Evolutionary conservation across 768 basidiomycete genomes (phyloP).

Genomic region (Dictyophora rubrovolvata): DNA sequence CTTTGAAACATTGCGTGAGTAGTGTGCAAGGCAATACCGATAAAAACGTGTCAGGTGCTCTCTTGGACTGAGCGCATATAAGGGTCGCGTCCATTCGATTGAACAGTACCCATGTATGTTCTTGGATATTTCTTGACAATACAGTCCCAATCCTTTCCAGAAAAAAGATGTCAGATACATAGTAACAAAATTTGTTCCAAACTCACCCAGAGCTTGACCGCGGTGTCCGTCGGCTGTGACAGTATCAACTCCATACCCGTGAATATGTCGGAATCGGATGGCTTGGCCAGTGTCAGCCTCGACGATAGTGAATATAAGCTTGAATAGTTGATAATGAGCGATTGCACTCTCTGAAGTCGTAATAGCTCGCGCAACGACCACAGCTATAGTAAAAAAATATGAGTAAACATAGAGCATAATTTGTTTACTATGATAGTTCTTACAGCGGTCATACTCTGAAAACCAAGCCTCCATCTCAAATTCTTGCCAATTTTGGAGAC

Average conservation of each 20-base stretch:
- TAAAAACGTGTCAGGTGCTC: constrained; percentile 19
- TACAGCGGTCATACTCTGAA: constrained; percentile 5
- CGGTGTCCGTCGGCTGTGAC: constrained; percentile 19
- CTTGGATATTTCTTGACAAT: constrained; percentile 6
- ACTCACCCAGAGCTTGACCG: constrained; percentile 10
- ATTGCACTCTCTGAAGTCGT: constrained; percentile 19
- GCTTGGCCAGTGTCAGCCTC: constrained; percentile 13
- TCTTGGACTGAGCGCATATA: too few relatives aligned
- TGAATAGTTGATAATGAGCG: too few relatives aligned
- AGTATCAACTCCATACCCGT: constrained; percentile 14
- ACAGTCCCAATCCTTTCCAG: constrained; percentile 17
- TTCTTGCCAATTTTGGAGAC: constrained; percentile 13
- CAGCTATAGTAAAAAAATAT: constrained; percentile 10
- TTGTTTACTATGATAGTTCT: too few relatives aligned
- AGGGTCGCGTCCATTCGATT: constrained; percentile 7
- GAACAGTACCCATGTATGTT: constrained; percentile 8
- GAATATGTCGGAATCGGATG: constrained; percentile 16
- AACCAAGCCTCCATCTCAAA: constrained; percentile 16
- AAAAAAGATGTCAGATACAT: too few relatives aligned
- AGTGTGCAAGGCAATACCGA: constrained; percentile 18
- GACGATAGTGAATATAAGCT: constrained; percentile 17
- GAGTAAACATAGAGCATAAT: too few relatives aligned
- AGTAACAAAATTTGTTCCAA: too few relatives aligned
- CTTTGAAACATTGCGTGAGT: constrained; percentile 15
- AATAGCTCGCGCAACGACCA: constrained; percentile 18